Conservation (phyloP, 345 rosid genomes). For the Camelina hispida region DNA sequence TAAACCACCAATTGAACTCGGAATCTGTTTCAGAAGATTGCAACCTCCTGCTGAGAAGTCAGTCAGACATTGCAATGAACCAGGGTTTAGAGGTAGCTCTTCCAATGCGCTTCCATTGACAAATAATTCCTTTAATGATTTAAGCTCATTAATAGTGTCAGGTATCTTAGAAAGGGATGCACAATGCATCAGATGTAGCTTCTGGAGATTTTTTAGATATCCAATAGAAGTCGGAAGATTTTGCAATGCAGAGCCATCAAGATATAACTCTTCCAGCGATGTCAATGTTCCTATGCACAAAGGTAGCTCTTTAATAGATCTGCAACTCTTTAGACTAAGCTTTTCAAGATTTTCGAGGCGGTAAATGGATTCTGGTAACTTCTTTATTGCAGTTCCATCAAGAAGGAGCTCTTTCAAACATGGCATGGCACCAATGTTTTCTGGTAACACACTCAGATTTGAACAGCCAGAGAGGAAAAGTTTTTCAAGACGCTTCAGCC, state of each 20-base stretch:
- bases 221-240: slow-evolving; percentile 36
- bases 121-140: slow-evolving; percentile 28
- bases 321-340: slow-evolving; percentile 36
- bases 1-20: slow-evolving; percentile 38
- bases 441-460: slow-evolving; percentile 38
- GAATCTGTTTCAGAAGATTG: slow-evolving; percentile 23
- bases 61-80: slow-evolving; percentile 29
- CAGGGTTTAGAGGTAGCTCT: slow-evolving; percentile 17
- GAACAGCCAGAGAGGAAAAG: slow-evolving; percentile 48
- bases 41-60: slow-evolving; percentile 35
- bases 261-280: slow-evolving; percentile 35
- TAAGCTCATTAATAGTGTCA: slow-evolving; percentile 27
- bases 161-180: slow-evolving; percentile 34
- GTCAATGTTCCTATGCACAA: slow-evolving; percentile 7
- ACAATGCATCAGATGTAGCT: slow-evolving; percentile 28
- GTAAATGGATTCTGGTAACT: slow-evolving; percentile 26
- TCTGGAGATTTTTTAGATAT: slow-evolving; percentile 20
- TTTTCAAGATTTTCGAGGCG: slow-evolving; percentile 26
- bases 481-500: slow-evolving; percentile 38
- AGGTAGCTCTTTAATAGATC: slow-evolving; percentile 32
- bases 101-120: slow-evolving; percentile 28
- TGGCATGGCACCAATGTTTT: slow-evolving; percentile 36
- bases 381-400: slow-evolving; percentile 37
- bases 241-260: slow-evolving; percentile 26
- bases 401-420: slow-evolving; percentile 41